These are phyloP conservation scores for Juglanconis oblonga DNA, from an alignment of 2,329 filamentous ascomycete species.

Conservation along the genomic window DNA sequence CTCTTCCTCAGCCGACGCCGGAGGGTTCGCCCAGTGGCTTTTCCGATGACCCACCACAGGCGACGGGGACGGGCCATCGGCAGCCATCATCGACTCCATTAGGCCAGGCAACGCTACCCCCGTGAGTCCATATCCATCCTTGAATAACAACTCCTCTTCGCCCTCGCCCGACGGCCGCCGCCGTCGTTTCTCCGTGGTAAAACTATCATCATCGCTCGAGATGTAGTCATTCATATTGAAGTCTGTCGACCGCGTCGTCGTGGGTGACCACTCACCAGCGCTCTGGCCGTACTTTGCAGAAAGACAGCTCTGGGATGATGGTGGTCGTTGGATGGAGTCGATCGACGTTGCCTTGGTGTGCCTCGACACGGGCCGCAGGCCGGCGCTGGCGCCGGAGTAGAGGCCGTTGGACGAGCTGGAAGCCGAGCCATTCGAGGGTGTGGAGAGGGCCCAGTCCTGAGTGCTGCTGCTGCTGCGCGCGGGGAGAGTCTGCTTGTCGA, in stretches of 20 bases:
- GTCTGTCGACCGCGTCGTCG: slow-evolving; percentile 6
- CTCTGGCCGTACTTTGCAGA: slow-evolving; percentile 15
- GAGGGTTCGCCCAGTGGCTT: background rate
- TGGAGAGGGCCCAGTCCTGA: slow-evolving; percentile 40
- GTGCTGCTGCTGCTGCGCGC: slow-evolving; percentile 31
- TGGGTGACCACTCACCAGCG: slow-evolving; percentile 12
- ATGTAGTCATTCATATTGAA: slow-evolving; percentile 39
- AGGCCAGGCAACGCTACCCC: slow-evolving; percentile 35
- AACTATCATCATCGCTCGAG: slow-evolving; percentile 36
- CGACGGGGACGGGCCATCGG: slow-evolving; percentile 3
- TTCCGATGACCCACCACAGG: background rate
- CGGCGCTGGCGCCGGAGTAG: slow-evolving; percentile 21
- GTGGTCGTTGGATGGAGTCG: slow-evolving; percentile 29
- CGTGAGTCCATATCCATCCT: slow-evolving; percentile 31
- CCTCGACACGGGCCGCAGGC: slow-evolving; percentile 35
- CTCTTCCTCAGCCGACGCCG: background rate
- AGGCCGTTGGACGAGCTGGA: slow-evolving; percentile 33
- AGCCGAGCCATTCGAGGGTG: slow-evolving; percentile 39
- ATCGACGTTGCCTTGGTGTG: slow-evolving; percentile 45
- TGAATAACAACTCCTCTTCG: slow-evolving; percentile 37
- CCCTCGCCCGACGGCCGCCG: slow-evolving; percentile 25
- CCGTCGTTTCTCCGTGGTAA: slow-evolving; percentile 19
- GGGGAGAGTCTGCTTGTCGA: slow-evolving; percentile 34
- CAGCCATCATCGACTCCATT: slow-evolving; percentile 19
- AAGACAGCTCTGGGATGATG: slow-evolving; percentile 13